Evolutionary conservation across 2,329 filamentous ascomycete genomes (phyloP), one percentile per base, ranked within the genome.

Genomic region (Colletotrichum eremochloae): DNA sequence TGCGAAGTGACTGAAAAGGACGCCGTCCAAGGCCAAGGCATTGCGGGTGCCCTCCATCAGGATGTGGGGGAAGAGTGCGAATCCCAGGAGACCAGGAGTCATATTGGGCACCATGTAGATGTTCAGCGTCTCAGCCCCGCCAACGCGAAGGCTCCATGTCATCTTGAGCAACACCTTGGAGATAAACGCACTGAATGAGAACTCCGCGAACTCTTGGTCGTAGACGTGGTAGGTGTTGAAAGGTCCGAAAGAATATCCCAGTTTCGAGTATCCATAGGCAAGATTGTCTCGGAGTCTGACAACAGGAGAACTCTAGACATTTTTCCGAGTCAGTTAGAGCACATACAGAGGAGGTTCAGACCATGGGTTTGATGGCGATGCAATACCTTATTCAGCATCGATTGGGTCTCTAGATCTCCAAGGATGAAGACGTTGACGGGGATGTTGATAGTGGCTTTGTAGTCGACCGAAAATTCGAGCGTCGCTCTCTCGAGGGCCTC

Each of bases 91-190:
- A 5, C 40, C 38, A 38, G 11, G 24, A 4, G 38, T 8, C 38
- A 64, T 33, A 2, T 64, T 56, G 4, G 62, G 36, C 38, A 64
- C 62, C 7, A 66, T 14, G 52, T 66, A 66, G 12, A 66, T 29
- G 12, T 66, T 57, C 29, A 66, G 29, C 8, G 63, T 66, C 40
- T 66, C 63, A 5, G 53, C 36, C 5, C 63, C 63, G 20, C 63
- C 63, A 3, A 20, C 6, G 42, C 53, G 52, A 8, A 66, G 52
- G 4, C 20, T 18, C 8, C 29, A 4, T 38, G 55, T n/a, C 50
- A 64, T 24, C 0, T 44, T 9, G 24, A 42, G 50, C 3, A 52
- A 40, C 29, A 3, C 2, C 3, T 7, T 15, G 6, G 38, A 31
- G n/a, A 20, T 5, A 11, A 2, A 8, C 5, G 50, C 5, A 11